Evolutionary conservation across 352 stramenopile genomes (phyloP), one percentile per base, ranked within the genome.

Genomic region (Phytopythium aichiense): DNA sequence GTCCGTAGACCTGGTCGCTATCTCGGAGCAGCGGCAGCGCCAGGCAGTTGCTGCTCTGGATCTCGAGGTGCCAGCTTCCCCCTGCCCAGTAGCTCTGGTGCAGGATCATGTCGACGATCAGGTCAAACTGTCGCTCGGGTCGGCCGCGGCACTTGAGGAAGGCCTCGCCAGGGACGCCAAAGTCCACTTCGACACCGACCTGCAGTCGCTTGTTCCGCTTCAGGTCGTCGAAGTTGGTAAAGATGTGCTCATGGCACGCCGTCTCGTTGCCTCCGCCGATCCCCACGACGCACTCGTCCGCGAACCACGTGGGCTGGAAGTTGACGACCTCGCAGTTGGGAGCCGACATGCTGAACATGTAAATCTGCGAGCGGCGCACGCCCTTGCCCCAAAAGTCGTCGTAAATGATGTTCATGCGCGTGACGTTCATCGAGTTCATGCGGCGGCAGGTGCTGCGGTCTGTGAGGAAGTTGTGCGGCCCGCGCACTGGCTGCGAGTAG

Each of bases 41-140:
- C 6, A 61, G 38, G 61, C 70, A 81, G n/a, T 66, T 48, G 51
- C 67, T 78, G n/a, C 43, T 76, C 40, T 81, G 70, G 15, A 77
- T 53, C 58, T 77, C 66, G n/a, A 80, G 28, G 42, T 74, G 62
- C 38, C 61, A 73, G 37, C 58, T 72, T 0, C 68, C 61, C 0
- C 73, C 73, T n/a, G 69, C 64, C 73, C 69, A 81, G 50, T 71
- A 78, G 0, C 49, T 61, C 48, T 78, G 65, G 3, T 69, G 55
- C 13, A 76, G 55, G 31, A 78, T 64, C 45, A 77, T 40, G 35
- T 78, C 73, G 3, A 68, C 68, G 15, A 68, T 59, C 56, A 66
- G 73, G 35, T 67, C 30, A 52, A 81, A 79, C 23, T 15, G 30
- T 12, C 57, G 46, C 20, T 67, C 53, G 6, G 65, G 62, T 2